phyloP scores from a whole-genome alignment of 495 filamentous ascomycete species.

The Lepidopterella palustris region DNA sequence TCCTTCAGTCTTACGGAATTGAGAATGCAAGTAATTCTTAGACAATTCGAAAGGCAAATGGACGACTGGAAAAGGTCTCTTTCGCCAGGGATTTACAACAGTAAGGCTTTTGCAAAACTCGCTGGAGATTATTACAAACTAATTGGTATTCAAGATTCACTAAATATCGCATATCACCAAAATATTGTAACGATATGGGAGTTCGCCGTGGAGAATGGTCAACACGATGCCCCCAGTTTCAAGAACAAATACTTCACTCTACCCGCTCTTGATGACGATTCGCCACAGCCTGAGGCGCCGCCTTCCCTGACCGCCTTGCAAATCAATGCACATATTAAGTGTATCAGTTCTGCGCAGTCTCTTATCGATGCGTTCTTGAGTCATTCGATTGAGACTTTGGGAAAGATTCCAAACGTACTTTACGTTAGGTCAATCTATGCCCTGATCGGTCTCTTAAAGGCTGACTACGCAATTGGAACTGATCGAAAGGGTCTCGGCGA shows the following conservation, averaged over 20 bases:
- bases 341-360: conserved; percentile 46
- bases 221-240: conserved; percentile 22
- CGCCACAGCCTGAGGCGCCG: conserved; percentile 26
- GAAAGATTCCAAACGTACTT: conserved; percentile 42
- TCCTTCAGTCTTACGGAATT: conserved; percentile 42
- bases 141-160: conserved; percentile 31
- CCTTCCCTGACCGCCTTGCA: conserved; percentile 40
- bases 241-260: conserved; percentile 40
- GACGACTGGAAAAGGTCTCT: conserved; percentile 43
- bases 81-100: conserved; percentile 36
- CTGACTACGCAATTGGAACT: conserved; percentile 44
- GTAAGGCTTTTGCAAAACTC: background rate
- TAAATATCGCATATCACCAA: background rate
- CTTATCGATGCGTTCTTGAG: conserved; percentile 43
- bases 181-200: conserved; percentile 15
- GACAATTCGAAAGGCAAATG: conserved; percentile 47
- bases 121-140: conserved; percentile 31
- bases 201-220: conserved; percentile 27
- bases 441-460: conserved; percentile 45
- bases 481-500: conserved; percentile 38
- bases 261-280: conserved; percentile 36
- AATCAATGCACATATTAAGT: conserved; percentile 45
- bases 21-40: conserved; percentile 44
- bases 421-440: conserved; percentile 43
- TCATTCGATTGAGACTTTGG: conserved; percentile 40